phyloP scores from a whole-genome alignment of 306 rosid genomes.

The Vigna hirtella region DNA sequence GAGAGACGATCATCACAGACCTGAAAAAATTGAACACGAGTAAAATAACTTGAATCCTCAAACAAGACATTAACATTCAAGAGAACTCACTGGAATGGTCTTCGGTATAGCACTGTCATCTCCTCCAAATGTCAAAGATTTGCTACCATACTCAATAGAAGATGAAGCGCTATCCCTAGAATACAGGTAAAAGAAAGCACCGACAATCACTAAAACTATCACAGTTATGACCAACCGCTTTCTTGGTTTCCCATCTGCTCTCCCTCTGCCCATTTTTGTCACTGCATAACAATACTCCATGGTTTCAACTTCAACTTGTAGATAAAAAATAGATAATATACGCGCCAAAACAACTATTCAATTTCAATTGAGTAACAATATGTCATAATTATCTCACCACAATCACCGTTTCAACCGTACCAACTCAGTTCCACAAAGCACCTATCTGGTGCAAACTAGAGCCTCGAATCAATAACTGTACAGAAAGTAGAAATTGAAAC shows the following conservation, averaged over 20 bases:
- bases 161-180: constrained; percentile 61
- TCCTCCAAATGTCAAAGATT: constrained; percentile 58
- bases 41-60: constrained; percentile 33
- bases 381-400: constrained; percentile 45
- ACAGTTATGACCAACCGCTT: constrained; percentile 57
- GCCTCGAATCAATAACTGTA: constrained; percentile 43
- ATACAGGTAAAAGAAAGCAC: constrained; percentile 67
- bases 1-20: constrained; percentile 91
- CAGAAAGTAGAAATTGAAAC: constrained; percentile 31
- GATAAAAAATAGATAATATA: constrained; percentile 5
- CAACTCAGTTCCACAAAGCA: constrained; percentile 41
- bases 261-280: constrained; percentile 68
- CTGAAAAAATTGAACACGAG: constrained; percentile 51
- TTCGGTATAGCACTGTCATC: constrained; percentile 54
- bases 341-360: constrained; percentile 35
- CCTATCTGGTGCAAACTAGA: constrained; percentile 30
- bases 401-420: constrained; percentile 40
- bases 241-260: constrained; percentile 66
- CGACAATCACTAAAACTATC: constrained; percentile 60
- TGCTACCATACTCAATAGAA: constrained; percentile 70
- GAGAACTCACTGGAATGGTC: constrained; percentile 83
- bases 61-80: constrained; percentile 29
- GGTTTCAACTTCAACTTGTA: constrained; percentile 43
- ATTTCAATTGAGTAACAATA: constrained; percentile 35
- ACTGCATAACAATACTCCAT: constrained; percentile 49